Evolutionary conservation across 1,139 yeast species (phyloP).

Genomic region (Candida tetrigidarum): DNA sequence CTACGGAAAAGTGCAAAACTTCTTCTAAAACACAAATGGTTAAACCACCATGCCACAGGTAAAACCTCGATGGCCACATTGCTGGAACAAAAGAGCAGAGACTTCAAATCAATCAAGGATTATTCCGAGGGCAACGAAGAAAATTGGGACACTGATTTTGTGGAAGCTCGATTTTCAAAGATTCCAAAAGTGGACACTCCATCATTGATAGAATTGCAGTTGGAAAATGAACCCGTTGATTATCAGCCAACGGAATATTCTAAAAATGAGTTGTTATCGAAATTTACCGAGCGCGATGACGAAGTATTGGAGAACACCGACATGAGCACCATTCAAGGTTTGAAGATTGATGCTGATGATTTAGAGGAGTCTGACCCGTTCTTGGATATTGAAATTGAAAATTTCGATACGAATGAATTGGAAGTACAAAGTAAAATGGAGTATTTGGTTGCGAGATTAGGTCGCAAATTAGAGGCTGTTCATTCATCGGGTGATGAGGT

Average conservation of each 20-base stretch:
- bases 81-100: constrained; percentile 15
- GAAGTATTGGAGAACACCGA: constrained; percentile 14
- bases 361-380: constrained; percentile 43
- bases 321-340: constrained; percentile 6
- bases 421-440: constrained; percentile 51
- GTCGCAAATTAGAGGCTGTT: constrained; percentile 35
- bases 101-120: constrained; percentile 26
- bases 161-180: constrained; percentile 20
- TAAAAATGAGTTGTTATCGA: constrained; percentile 34
- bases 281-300: constrained; percentile 33
- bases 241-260: constrained; percentile 15
- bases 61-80: constrained; percentile 10
- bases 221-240: neutral
- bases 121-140: constrained; percentile 36
- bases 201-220: constrained; percentile 1
- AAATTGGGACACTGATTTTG: constrained; percentile 42
- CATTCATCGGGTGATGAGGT: constrained; percentile 38
- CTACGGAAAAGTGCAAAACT: constrained; percentile 60
- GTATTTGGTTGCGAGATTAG: constrained; percentile 37
- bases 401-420: constrained; percentile 47
- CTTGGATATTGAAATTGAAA: constrained; percentile 41
- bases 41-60: constrained; percentile 23
- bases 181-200: constrained; percentile 9
- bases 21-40: constrained; percentile 68
- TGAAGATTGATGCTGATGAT: constrained; percentile 7